Base-by-base conservation (phyloP, 805 yeast species). In the Saturnispora serradocipensis region DNA sequence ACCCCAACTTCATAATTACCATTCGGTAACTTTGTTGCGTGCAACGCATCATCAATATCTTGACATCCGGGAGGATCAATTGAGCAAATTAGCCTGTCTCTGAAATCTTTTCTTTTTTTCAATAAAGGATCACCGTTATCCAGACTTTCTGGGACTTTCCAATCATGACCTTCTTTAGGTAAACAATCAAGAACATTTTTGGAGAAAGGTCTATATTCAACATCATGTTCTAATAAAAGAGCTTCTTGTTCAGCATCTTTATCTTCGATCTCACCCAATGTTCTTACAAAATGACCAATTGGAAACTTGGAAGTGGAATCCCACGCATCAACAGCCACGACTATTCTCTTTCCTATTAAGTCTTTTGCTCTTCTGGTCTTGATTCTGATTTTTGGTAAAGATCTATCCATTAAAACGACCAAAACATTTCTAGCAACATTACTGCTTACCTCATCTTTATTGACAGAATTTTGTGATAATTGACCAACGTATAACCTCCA, bases 51-150 rank as follows among this genome's bases (percentile, higher is more conserved):
- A 72, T 93, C 99, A 61, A 93, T 93, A 79, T 93, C 99, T 58
- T 90, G 97, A 81, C 98, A 91, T 30, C 86, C 84, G 2, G 97
- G 97, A 9, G 99, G 99, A 74, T 93, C 99, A 59, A 93, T 93
- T 24, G 96, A 86, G 66, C 99, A 93, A 40, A 93, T 87, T 46
- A 88, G 72, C 62, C 88, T 82, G 60, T 91, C 95, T 61, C 99
- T 80, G 53, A 90, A 75, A 66, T 93, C 99, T 48, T 73, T 77
- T 68, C 99, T 80, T 59, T 83, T 81, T 36, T 75, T 74, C 32
- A 77, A 65, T 40, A 78, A 67, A 9, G 72, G 77, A 56, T 80
- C 85, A 1, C 80, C 78, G 56, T 71, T 76, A 20, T 76, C 69
- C 52, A 80, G 64, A 49, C 76, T 70, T 49, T 75, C 84, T 2